Base-by-base conservation (phyloP, 2,329 filamentous ascomycete species). In the Aureobasidium subglaciale region DNA sequence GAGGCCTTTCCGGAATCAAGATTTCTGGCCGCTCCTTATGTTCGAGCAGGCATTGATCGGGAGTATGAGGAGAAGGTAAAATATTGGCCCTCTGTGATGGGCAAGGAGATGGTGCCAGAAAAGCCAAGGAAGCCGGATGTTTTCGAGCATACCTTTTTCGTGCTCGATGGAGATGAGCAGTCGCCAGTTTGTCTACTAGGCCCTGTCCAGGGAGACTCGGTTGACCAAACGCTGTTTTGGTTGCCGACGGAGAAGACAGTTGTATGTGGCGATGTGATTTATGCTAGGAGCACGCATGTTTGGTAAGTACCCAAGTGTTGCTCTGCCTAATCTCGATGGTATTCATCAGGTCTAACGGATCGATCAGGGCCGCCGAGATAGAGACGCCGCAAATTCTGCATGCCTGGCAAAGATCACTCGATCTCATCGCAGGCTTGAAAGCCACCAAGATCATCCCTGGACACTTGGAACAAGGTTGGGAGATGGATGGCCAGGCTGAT, bases 21-120 rank as follows among this genome's bases (percentile, higher is more conserved):
- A 18, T 45, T 20, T 59, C 55, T 34, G 59, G 64, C 50, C 59
- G 62, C 56, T 61, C 67, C 50, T 32, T 55, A 55, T 40, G 67
- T 70, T n/a, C 58, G 63, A 27, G 63, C 62, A 5, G 66, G 63
- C 4, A 69, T 70, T 43, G 63, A 70, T 40, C 61, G 65, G 25
- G 67, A 70, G 57, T 70, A 70, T 45, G 67, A 66, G 25, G 63
- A 67, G 18, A 68, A 70, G 45, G 60, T 67, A 20, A 60, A 58
- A 16, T 70, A 65, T 55, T 70, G 67, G 67, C 63, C 64, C 0
- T 20, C 54, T 1, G 58, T 66, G 1, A 62, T 67, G 43, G 66
- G 65, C 1, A 56, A 55, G 18, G 64, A 69, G 30, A 65, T 64
- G 53, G 63, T 70, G 2, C 63, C 67, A 5, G 57, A 54, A 2